A percentile compares a stretch with the other conserved stretches of the same genome.
Evolutionary conservation across 441 rosid genomes (phyloP).

Genomic region (Erodium chrysanthum): DNA sequence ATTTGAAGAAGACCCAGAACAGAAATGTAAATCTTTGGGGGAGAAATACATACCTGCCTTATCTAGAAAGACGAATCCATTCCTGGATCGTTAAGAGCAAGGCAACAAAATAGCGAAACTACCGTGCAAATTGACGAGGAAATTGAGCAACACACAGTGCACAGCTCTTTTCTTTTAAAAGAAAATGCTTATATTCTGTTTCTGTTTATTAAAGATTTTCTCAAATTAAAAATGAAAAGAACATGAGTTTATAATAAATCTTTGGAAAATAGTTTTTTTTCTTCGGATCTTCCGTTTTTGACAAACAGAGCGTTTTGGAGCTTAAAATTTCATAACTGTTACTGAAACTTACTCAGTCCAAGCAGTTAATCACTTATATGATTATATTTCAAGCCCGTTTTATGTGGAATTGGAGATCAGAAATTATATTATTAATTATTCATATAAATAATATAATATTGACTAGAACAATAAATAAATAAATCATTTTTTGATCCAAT

Average conservation of each 20-base stretch:
- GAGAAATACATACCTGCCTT: conserved; percentile 8
- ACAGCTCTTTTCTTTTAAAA: neutral
- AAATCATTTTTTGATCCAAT: no score
- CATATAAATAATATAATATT: no score
- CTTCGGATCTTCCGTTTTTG: neutral
- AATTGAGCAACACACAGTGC: neutral
- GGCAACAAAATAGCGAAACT: conserved; percentile 5
- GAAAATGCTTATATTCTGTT: neutral
- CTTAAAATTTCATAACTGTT: no score
- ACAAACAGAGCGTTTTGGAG: neutral
- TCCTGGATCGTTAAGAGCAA: neutral
- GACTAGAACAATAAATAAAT: no score
- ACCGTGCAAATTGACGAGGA: neutral
- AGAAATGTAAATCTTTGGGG: neutral
- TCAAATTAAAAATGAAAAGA: neutral
- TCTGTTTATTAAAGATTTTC: neutral
- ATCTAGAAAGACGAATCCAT: neutral
- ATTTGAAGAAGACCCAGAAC: conserved; percentile 1
- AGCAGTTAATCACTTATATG: no score
- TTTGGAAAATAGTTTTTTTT: no score
- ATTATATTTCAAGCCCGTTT: no score
- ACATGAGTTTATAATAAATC: neutral
- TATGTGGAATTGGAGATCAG: no score
- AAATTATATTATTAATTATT: no score
- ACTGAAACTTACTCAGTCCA: no score